Evolutionary conservation across 2,329 filamentous ascomycete species (phyloP), one percentile per base, ranked within the genome.

Genomic region (Trichoderma sp.): DNA sequence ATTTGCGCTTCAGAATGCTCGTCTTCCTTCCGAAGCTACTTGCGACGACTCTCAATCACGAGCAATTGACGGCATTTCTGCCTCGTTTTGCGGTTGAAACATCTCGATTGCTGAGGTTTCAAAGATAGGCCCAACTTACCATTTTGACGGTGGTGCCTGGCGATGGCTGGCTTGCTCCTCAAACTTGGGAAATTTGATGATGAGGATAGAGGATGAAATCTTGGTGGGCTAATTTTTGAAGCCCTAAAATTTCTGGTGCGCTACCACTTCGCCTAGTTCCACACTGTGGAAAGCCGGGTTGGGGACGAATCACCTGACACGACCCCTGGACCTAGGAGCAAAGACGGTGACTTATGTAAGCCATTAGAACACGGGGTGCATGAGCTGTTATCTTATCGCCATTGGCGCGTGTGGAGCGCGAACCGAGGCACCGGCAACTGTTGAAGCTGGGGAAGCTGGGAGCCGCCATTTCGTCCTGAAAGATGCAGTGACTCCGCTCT

Each of bases 1-100:
- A 97, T 97, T 97, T 89, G 89, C 94, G 93, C 94, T 97, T 97
- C 94, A 97, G 94, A 88, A 78, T 79, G 77, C 79, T 80, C 79
- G 72, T 78, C 81, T 82, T 83, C 83, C 74, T 74, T 92, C 92
- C 94, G 94, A 97, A 97, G 93, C 93, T 97, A 93, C 92, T 97
- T 97, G 94, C 93, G 88, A 86, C 85, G 92, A 95, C 91, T 91
- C 90, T 87, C 75, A 68, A 71, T 72, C 77, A 78, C 76, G 76
- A 80, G 76, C 76, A 79, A 75, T 74, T 65, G 63, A 42, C 76
- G 79, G 77, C 80, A 81, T 82, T 83, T 83, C 81, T 82, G 79
- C 78, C 79, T 68, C 60, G 10, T 70, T 74, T 72, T 74, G 42
- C 42, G 73, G 71, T 74, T 72, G 67, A 70, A 65, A 42, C 70